These are phyloP conservation scores for Naegleria fowleri DNA, from an alignment of 208 protist genomes.

Conservation along the genomic window DNA sequence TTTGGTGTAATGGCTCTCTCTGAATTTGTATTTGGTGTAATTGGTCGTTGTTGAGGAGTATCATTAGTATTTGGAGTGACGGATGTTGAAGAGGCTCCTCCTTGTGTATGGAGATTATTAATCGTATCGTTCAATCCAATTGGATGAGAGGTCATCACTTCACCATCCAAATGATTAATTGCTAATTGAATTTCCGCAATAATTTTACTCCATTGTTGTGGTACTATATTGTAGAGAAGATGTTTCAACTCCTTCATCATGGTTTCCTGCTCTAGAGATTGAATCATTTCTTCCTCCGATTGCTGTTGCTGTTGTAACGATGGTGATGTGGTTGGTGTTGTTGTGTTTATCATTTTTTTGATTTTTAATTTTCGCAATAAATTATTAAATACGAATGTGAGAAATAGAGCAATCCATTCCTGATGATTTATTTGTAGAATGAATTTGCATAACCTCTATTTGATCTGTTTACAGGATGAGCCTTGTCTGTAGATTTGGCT, in stretches of 20 bases:
- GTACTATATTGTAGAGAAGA: background rate
- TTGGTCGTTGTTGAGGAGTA: background rate
- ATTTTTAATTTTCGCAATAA: too few species aligned
- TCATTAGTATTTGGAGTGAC: background rate
- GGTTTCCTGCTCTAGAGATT: background rate
- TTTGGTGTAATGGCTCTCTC: background rate
- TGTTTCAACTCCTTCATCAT: background rate
- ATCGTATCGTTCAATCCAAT: background rate
- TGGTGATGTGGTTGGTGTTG: background rate
- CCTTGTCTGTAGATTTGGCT: background rate
- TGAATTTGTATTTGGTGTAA: too few species aligned
- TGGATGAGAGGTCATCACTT: background rate
- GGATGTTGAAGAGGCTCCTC: too few species aligned
- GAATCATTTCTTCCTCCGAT: background rate
- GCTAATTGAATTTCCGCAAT: background rate
- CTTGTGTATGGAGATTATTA: background rate
- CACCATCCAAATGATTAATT: background rate
- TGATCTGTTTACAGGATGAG: background rate
- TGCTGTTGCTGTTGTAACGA: background rate
- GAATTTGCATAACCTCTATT: background rate
- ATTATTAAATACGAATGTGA: too few species aligned
- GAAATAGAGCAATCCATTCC: too few species aligned
- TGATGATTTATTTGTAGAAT: background rate
- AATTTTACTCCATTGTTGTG: constrained; percentile 3
- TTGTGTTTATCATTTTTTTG: background rate